These are phyloP conservation scores for Pythium vanterpoolii DNA, from an alignment of 352 stramenopile species.

Conservation along the genomic window DNA sequence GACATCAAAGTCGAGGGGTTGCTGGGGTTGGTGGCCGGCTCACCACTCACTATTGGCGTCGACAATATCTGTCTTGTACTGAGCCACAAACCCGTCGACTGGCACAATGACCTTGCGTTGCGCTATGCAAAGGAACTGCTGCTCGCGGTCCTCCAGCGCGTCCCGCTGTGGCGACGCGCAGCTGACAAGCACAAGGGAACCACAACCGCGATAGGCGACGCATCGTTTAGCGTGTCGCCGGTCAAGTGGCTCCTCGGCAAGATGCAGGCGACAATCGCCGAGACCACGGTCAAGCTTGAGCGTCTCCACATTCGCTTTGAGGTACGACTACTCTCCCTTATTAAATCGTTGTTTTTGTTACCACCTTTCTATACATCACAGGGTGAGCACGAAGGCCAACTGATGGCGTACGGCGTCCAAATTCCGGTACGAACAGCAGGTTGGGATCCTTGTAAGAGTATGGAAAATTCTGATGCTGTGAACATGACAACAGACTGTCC, in stretches of 20 bases:
- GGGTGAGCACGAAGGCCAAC: conserved; percentile 36
- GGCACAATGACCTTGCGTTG: conserved; percentile 63
- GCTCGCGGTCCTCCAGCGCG: conserved; percentile 51
- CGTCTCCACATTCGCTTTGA: conserved; percentile 67
- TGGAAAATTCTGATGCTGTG: neutral
- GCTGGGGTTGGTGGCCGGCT: conserved; percentile 50
- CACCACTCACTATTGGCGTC: conserved; percentile 46
- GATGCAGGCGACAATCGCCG: conserved; percentile 39
- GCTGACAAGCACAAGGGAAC: neutral
- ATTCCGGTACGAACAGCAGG: conserved; percentile 33
- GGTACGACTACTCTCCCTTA: conserved; percentile 22
- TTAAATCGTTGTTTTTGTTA: neutral
- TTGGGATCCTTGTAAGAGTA: conserved; percentile 10
- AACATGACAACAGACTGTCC: conserved; percentile 35
- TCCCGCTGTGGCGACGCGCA: conserved; percentile 13
- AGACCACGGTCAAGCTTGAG: conserved; percentile 63
- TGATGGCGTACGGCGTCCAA: conserved; percentile 55
- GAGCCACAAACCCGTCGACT: conserved; percentile 48
- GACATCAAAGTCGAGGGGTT: conserved; percentile 63
- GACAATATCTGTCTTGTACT: conserved; percentile 66
- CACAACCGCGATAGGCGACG: conserved; percentile 17
- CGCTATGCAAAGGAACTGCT: conserved; percentile 69
- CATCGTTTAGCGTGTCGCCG: conserved; percentile 30
- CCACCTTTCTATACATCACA: conserved; percentile 10
- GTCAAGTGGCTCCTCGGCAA: conserved; percentile 58